Conservation (phyloP, 2,329 filamentous ascomycete species). For the Trichothecium sympodiale region DNA sequence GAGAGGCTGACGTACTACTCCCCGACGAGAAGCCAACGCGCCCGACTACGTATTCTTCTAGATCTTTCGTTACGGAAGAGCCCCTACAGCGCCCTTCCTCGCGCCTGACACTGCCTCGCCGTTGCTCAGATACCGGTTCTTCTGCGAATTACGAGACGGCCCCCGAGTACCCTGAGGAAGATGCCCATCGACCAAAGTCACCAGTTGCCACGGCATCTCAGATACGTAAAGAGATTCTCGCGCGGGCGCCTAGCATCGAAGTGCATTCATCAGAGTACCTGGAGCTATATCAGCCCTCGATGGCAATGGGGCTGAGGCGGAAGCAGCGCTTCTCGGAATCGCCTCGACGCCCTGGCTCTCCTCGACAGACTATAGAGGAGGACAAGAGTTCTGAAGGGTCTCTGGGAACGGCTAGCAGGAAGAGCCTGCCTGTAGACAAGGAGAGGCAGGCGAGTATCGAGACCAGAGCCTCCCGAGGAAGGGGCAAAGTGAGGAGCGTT, state of each 20-base stretch:
- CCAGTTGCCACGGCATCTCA: conserved; percentile 2
- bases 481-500: conserved; percentile 9
- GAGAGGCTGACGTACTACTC: too few relatives aligned
- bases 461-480: conserved; percentile 5
- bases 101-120: conserved; percentile 11
- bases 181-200: neutral
- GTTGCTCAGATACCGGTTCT: conserved; percentile 11
- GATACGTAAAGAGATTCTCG: neutral
- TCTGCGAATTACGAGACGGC: conserved; percentile 17
- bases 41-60: neutral
- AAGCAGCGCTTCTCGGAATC: too few relatives aligned
- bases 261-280: conserved; percentile 21
- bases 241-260: neutral
- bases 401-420: too few relatives aligned
- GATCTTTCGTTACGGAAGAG: conserved; percentile 23
- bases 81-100: conserved; percentile 28
- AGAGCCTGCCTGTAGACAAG: neutral
- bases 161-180: conserved; percentile 14
- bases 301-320: neutral
- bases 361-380: too few relatives aligned
- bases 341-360: too few relatives aligned
- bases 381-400: too few relatives aligned
- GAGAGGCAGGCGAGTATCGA: neutral
- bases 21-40: too few relatives aligned
- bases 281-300: conserved; percentile 17